Percentiles rank a stretch among this genome's conserved stretches.
Conservation (phyloP, 1,284 basidiomycete species). For the Laetiporus sulphureus region DNA sequence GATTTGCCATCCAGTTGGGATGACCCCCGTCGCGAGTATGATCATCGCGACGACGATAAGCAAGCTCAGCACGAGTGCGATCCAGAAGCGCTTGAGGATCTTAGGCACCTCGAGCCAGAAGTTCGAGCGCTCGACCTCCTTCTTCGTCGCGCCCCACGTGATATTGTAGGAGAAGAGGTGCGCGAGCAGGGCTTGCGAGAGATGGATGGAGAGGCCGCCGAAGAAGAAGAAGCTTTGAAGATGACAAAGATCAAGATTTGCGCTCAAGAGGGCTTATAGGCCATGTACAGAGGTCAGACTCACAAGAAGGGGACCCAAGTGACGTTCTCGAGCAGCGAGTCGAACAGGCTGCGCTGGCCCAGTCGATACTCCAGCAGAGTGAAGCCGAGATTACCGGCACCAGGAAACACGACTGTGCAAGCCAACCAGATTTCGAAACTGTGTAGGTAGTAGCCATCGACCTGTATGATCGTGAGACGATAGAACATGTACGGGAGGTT, state of each 20-base stretch:
- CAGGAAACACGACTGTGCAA: conserved; percentile 70
- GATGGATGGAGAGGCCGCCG: conserved; percentile 69
- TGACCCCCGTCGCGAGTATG: conserved; percentile 42
- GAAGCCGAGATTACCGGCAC: conserved; percentile 65
- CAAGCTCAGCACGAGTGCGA: conserved; percentile 51
- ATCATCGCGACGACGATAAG: conserved; percentile 44
- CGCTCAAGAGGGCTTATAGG: conserved; percentile 9
- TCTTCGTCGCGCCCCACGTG: conserved; percentile 73
- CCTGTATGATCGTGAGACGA: too few relatives aligned
- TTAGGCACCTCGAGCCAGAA: conserved; percentile 85
- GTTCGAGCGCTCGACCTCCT: conserved; percentile 77
- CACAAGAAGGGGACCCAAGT: conserved; percentile 79
- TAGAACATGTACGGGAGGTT: too few relatives aligned
- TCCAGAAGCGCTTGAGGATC: conserved; percentile 70
- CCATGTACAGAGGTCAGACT: conserved; percentile 24
- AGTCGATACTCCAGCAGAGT: conserved; percentile 73
- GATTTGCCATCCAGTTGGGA: conserved; percentile 61
- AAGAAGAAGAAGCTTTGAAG: conserved; percentile 76
- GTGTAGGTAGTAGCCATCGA: conserved; percentile 65
- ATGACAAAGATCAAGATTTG: conserved; percentile 9
- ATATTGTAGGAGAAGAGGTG: conserved; percentile 84
- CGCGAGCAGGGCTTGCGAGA: conserved; percentile 68
- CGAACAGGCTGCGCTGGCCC: conserved; percentile 49
- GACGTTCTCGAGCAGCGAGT: conserved; percentile 56
- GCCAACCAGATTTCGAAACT: conserved; percentile 74